These are phyloP conservation scores for Plectosphaerella sp. DNA, from an alignment of 2,329 filamentous ascomycete species.

Conservation along the genomic window DNA sequence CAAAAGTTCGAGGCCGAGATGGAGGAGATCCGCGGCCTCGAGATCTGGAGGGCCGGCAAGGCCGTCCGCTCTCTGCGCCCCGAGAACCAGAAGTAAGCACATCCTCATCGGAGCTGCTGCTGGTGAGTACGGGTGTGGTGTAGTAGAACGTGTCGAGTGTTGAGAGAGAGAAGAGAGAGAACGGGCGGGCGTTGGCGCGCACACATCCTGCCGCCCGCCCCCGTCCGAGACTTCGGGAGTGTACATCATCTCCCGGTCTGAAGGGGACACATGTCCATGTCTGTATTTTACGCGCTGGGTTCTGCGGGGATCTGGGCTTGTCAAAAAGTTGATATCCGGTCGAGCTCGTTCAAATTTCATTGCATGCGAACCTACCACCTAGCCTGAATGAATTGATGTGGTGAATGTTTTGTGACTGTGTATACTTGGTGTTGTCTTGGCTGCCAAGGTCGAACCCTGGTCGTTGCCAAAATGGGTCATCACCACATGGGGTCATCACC, in stretches of 20 bases:
- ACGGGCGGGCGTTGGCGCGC: not conserved
- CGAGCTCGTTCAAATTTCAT: slow-evolving; percentile 10
- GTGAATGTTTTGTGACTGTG: not conserved
- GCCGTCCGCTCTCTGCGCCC: slow-evolving; percentile 84
- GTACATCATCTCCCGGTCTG: too few relatives aligned
- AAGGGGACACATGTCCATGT: slow-evolving; percentile 8
- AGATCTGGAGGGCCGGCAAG: slow-evolving; percentile 99
- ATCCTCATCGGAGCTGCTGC: slow-evolving; percentile 2
- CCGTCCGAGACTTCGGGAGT: slow-evolving; percentile 3
- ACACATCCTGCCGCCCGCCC: not conserved
- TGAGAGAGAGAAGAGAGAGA: not conserved
- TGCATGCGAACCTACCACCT: not conserved
- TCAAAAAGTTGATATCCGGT: slow-evolving; percentile 16
- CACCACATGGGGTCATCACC: too few relatives aligned
- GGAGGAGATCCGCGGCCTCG: slow-evolving; percentile 94
- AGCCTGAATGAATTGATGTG: not conserved
- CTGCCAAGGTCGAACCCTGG: too few relatives aligned
- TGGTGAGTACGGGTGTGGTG: not conserved
- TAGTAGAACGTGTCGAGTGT: not conserved
- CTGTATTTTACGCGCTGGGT: slow-evolving; percentile 30
- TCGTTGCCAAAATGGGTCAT: too few relatives aligned
- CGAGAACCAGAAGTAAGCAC: slow-evolving; percentile 73
- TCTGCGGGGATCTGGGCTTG: slow-evolving; percentile 18
- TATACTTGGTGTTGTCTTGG: too few relatives aligned
- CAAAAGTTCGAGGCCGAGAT: slow-evolving; percentile 97